A percentile compares a stretch with the other conserved stretches of the same genome.
Conservation (phyloP, 202 grass and related monocot species). For the Schoenoplectus tabernaemontani region DNA sequence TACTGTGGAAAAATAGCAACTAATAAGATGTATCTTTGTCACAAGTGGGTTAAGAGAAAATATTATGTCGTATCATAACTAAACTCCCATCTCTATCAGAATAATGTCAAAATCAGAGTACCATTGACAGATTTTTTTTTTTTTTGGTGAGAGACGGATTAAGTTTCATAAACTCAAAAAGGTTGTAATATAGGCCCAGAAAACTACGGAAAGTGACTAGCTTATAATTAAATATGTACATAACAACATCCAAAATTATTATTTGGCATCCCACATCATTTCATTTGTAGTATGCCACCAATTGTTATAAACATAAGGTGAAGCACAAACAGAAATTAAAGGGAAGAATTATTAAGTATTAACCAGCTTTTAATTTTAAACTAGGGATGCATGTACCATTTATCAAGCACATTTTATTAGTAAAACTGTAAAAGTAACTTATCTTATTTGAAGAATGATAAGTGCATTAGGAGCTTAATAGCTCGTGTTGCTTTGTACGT, state of each 20-base stretch:
- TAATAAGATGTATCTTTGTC: background rate
- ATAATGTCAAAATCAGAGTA: background rate
- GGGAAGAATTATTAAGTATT: no score
- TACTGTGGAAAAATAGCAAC: background rate
- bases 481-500: no score
- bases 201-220: background rate
- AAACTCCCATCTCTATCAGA: conserved; percentile 9
- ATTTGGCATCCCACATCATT: background rate
- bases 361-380: no score
- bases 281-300: background rate
- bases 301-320: background rate
- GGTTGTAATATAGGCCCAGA: background rate
- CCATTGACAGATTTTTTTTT: no score
- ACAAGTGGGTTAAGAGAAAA: background rate
- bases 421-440: background rate
- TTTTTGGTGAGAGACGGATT: no score
- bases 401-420: background rate
- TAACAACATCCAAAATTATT: background rate
- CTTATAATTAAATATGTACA: background rate
- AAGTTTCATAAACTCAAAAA: background rate
- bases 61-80: background rate
- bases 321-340: background rate
- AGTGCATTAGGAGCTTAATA: background rate
- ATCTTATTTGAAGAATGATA: background rate
- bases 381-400: background rate